These are phyloP conservation scores for Syzygium malaccense DNA, from an alignment of 441 rosid genomes.

Conservation along the genomic window DNA sequence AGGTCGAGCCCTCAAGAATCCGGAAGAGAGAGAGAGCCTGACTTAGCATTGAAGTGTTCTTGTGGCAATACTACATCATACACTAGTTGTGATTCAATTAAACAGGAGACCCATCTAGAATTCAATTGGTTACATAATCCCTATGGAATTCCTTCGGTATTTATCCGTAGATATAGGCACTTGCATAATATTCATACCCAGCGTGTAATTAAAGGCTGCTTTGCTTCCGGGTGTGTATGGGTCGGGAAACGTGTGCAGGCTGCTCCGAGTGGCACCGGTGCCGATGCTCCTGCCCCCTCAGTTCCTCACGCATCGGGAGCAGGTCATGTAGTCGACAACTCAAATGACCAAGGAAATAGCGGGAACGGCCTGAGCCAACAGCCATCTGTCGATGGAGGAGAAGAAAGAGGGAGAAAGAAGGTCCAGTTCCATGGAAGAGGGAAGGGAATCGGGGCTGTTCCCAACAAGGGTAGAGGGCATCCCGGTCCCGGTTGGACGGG, in stretches of 20 bases:
- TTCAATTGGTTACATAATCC: not conserved
- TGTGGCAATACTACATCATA: not conserved
- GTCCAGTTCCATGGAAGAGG: conserved; percentile 59
- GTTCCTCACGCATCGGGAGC: conserved; percentile 21
- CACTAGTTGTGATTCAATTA: not conserved
- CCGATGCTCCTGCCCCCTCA: conserved; percentile 29
- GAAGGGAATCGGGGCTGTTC: conserved; percentile 50
- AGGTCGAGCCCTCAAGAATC: not conserved
- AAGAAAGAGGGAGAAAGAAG: conserved; percentile 55
- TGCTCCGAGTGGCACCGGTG: conserved; percentile 11
- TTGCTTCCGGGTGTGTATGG: conserved; percentile 12
- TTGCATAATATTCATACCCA: not conserved
- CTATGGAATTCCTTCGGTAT: not conserved
- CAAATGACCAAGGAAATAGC: conserved; percentile 26
- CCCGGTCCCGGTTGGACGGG: conserved; percentile 76
- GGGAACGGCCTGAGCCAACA: conserved; percentile 33
- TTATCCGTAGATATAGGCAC: not conserved
- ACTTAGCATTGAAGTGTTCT: not conserved
- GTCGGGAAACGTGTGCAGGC: conserved; percentile 25
- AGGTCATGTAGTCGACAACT: conserved; percentile 19
- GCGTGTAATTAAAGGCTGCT: conserved; percentile 11
- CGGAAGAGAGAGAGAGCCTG: not conserved
- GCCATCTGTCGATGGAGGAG: conserved; percentile 40
- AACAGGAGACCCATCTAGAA: not conserved
- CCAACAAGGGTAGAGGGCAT: conserved; percentile 53